A percentile compares a stretch with the other conserved stretches of the same genome.
phyloP scores from a whole-genome alignment of 257 asterid genomes.

The Rehmannia glutinosa region DNA sequence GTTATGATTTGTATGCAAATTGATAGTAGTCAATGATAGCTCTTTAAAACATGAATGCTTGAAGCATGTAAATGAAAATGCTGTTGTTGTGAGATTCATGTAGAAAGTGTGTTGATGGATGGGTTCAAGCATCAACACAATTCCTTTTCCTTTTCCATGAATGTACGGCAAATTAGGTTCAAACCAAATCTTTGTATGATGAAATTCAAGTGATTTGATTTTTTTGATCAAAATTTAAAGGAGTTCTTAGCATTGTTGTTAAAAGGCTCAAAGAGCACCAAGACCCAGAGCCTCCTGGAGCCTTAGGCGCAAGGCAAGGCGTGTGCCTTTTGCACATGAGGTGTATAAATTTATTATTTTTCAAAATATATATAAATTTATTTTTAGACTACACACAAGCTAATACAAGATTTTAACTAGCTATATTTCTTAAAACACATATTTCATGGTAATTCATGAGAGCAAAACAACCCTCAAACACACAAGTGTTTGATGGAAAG shows the following conservation, averaged over 20 bases:
- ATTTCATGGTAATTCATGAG: too few species aligned
- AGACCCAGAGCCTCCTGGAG: too few species aligned
- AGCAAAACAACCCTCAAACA: too few species aligned
- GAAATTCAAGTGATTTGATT: neutral
- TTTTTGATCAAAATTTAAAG: neutral
- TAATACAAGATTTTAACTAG: too few species aligned
- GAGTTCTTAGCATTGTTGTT: neutral
- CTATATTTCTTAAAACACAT: too few species aligned
- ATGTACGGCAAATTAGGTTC: neutral
- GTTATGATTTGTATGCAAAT: neutral
- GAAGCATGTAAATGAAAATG: constrained; percentile 8
- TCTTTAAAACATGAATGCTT: neutral
- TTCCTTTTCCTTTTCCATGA: neutral
- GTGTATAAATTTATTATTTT: too few species aligned
- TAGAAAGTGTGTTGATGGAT: neutral
- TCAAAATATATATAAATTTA: too few species aligned
- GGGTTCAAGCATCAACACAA: neutral
- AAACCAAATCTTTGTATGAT: neutral
- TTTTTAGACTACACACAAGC: too few species aligned
- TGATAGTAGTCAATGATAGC: neutral
- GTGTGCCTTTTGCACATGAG: too few species aligned
- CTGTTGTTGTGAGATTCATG: constrained; percentile 1
- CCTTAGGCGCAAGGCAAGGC: too few species aligned
- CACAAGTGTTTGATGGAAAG: too few species aligned
- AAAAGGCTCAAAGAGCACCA: too few species aligned